Evolutionary conservation across 2,329 filamentous ascomycete species (phyloP).

Genomic region (Zelopaecilomyces penicillatus): DNA sequence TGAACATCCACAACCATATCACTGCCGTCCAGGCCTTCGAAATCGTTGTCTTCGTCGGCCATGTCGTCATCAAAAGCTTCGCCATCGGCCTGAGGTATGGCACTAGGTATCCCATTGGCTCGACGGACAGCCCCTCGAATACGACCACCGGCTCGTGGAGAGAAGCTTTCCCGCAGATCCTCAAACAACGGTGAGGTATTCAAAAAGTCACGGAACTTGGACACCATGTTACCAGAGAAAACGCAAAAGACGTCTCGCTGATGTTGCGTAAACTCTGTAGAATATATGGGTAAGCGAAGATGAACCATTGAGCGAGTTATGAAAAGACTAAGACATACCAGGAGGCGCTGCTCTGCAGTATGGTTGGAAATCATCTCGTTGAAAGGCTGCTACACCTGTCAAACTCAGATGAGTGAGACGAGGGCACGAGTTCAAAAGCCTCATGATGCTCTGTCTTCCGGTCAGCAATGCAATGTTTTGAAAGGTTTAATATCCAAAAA

Average conservation of each 20-base stretch:
- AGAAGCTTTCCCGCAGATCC: slow-evolving; percentile 29
- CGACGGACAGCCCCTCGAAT: slow-evolving; percentile 10
- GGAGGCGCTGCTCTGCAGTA: slow-evolving; percentile 82
- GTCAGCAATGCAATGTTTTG: slow-evolving; percentile 11
- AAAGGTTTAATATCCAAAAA: neutral
- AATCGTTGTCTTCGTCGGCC: slow-evolving; percentile 36
- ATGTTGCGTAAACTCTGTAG: slow-evolving; percentile 81
- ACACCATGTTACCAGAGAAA: slow-evolving; percentile 82
- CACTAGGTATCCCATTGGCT: slow-evolving; percentile 11
- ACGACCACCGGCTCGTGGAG: slow-evolving; percentile 10
- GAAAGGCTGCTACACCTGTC: slow-evolving; percentile 86
- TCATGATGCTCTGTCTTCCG: slow-evolving; percentile 67
- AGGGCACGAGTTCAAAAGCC: slow-evolving; percentile 81
- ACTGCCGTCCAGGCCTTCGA: slow-evolving; percentile 30
- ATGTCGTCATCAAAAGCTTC: slow-evolving; percentile 35
- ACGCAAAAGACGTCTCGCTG: slow-evolving; percentile 96
- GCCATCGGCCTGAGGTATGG: slow-evolving; percentile 18
- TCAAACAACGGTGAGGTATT: slow-evolving; percentile 48
- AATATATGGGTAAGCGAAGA: slow-evolving; percentile 16
- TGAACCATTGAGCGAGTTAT: neutral
- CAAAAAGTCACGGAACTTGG: slow-evolving; percentile 67
- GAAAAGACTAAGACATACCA: slow-evolving; percentile 35
- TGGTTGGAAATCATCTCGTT: slow-evolving; percentile 71
- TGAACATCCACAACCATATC: slow-evolving; percentile 30
- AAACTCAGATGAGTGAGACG: slow-evolving; percentile 89